phyloP scores from a whole-genome alignment of 2,329 filamentous ascomycete genomes.

The Periconia sp. region DNA sequence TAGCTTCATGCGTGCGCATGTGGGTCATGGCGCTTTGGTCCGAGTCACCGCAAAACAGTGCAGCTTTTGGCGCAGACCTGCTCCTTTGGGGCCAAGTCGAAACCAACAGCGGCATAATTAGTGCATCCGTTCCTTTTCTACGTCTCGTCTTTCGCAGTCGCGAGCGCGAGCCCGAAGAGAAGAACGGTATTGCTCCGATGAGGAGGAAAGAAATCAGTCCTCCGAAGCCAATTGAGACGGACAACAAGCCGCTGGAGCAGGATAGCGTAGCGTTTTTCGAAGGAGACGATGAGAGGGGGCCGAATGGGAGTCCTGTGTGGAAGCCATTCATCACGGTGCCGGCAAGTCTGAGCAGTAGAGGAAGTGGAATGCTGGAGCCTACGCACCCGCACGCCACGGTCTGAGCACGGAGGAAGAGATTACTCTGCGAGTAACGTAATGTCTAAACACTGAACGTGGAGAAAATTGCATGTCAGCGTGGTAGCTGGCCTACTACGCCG shows the following conservation, averaged over 20 bases:
- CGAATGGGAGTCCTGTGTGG: constrained; percentile 28
- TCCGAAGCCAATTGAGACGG: constrained; percentile 11
- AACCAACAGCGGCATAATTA: constrained; percentile 55
- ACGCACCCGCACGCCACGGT: constrained; percentile 20
- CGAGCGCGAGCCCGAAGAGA: constrained; percentile 13
- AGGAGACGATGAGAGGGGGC: constrained; percentile 15
- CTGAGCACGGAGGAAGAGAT: constrained; percentile 11
- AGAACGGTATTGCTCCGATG: background rate
- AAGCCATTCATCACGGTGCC: constrained; percentile 44
- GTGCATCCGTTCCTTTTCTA: constrained; percentile 53
- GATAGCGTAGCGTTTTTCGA: constrained; percentile 28
- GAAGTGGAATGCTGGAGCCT: constrained; percentile 23
- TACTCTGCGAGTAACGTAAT: constrained; percentile 13
- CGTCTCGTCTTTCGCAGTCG: constrained; percentile 47
- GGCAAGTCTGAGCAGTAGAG: constrained; percentile 33
- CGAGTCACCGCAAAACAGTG: constrained; percentile 44
- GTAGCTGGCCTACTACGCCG: constrained; percentile 32
- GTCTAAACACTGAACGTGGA: constrained; percentile 4
- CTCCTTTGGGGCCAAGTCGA: constrained; percentile 57
- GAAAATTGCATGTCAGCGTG: constrained; percentile 6
- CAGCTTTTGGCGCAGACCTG: constrained; percentile 43
- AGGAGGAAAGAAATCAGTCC: constrained; percentile 19
- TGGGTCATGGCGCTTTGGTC: constrained; percentile 46
- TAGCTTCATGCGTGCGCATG: constrained; percentile 44
- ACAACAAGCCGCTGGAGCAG: constrained; percentile 25